A percentile compares a stretch with the other conserved stretches of the same genome.
Evolutionary conservation across 1,139 yeast species (phyloP).

Genomic region (Sugiyamaella paludigena): DNA sequence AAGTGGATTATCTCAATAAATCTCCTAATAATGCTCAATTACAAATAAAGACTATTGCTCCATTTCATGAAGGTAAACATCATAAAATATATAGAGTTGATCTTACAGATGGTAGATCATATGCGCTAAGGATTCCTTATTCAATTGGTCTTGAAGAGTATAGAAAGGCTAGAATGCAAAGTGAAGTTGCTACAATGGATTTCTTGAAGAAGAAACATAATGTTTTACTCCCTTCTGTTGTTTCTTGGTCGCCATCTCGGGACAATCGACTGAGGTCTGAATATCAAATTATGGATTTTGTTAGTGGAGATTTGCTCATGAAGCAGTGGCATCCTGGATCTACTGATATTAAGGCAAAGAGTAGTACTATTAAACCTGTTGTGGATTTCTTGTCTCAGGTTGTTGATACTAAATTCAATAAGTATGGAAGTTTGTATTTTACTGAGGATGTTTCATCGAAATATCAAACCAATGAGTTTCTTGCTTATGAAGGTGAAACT

Average conservation of each 20-base stretch:
- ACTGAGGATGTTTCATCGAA: conserved; percentile 54
- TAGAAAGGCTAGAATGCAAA: conserved; percentile 64
- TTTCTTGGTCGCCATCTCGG: conserved; percentile 58
- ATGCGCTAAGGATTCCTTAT: conserved; percentile 83
- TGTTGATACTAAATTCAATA: conserved; percentile 52
- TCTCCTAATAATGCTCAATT: conserved; percentile 43
- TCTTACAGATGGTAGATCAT: conserved; percentile 56
- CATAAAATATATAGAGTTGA: conserved; percentile 77
- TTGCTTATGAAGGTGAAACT: conserved; percentile 67
- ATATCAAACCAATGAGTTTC: conserved; percentile 36
- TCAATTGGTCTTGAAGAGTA: conserved; percentile 58
- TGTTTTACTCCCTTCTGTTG: conserved; percentile 66
- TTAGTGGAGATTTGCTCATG: conserved; percentile 81
- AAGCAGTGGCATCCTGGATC: conserved; percentile 84
- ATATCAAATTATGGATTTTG: conserved; percentile 73
- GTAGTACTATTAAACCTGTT: conserved; percentile 38
- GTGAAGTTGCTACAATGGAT: conserved; percentile 93
- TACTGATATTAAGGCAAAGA: conserved; percentile 46
- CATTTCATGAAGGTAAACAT: conserved; percentile 92
- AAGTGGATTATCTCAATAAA: conserved; percentile 30
- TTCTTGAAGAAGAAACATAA: conserved; percentile 54
- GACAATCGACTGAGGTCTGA: conserved; percentile 67
- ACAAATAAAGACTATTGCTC: conserved; percentile 66
- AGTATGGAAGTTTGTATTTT: conserved; percentile 81
- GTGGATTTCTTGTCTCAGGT: conserved; percentile 37